A percentile compares a stretch with the other conserved stretches of the same genome.
phyloP scores from a whole-genome alignment of 768 basidiomycete genomes.

The Tylopilus vinaceipallidus region DNA sequence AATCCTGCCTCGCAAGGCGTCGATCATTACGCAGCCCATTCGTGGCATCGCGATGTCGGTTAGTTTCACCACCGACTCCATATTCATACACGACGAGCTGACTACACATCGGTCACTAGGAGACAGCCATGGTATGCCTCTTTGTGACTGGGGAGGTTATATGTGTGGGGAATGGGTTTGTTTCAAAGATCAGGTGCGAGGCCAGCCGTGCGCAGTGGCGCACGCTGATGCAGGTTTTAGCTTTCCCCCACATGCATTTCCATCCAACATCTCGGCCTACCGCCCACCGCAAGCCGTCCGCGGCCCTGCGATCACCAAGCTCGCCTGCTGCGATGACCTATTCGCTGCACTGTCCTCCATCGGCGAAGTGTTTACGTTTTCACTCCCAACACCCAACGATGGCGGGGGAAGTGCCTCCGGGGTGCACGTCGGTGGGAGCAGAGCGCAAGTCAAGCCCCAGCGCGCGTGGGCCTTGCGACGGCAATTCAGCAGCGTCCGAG shows the following conservation, averaged over 20 bases:
- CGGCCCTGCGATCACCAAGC: conserved; percentile 72
- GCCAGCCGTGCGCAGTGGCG: no score
- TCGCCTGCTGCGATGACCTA: conserved; percentile 72
- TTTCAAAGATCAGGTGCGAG: conserved; percentile 70
- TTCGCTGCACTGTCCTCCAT: conserved; percentile 82
- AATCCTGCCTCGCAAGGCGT: conserved; percentile 74
- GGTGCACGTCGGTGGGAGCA: conserved; percentile 21
- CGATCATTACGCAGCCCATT: conserved; percentile 70
- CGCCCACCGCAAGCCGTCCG: conserved; percentile 75
- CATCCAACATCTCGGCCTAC: conserved; percentile 72
- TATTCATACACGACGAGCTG: not conserved
- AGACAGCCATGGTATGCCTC: conserved; percentile 80
- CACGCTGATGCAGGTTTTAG: conserved; percentile 31
- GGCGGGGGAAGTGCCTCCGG: conserved; percentile 15
- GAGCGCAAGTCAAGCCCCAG: conserved; percentile 62
- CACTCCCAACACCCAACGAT: conserved; percentile 39
- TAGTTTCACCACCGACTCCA: conserved; percentile 25
- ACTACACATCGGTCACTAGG: conserved; percentile 42
- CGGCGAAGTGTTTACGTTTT: conserved; percentile 92
- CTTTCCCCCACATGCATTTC: conserved; percentile 77
- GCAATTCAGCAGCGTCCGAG: conserved; percentile 81
- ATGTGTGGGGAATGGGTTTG: conserved; percentile 74
- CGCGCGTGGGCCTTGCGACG: conserved; percentile 88
- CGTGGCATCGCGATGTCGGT: conserved; percentile 74
- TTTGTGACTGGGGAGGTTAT: conserved; percentile 79